Base-by-base conservation (phyloP, 2,329 filamentous ascomycete genomes). In the Pseudocercospora macadamiae region DNA sequence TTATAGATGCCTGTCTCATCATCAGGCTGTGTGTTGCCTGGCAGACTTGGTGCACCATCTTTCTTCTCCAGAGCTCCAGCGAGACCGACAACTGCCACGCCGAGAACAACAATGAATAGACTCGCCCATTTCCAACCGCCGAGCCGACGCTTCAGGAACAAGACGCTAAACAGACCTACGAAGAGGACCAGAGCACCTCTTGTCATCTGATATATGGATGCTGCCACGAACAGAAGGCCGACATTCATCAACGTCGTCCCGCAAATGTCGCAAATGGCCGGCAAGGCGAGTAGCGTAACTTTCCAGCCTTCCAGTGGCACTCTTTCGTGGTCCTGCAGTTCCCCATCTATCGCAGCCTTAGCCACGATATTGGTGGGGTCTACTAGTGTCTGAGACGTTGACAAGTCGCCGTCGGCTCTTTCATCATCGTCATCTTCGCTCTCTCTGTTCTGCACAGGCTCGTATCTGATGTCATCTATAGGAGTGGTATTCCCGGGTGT, bases 121-220 rank as follows among this genome's bases (percentile, higher is more conserved):
- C 91, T 90, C 58, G 90, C 79, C 95, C 95, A 99, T 75, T 99
- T 95, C 79, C 93, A 97, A n/a, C 89, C 73, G 61, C 87, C 85
- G 30, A 99, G 82, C 66, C 86, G 88, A 48, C 91, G 86, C 69
- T 86, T 88, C 57, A 99, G 80, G 75, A 99, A 97, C 10, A 96
- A 70, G 25, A 99, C 93, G 70, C 92, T 96, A 78, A 99, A 97
- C 0, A 97, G 79, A 0, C 95, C 95, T 18, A 99, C 95, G 68
- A 99, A 99, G 5, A 99, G 82, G 2, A 99, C 93, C 39, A 99
- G 82, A 0, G 95, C 95, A 7, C 95, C 95, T 59, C 95, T 83
- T 1, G 93, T 97, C 95, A 99, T 99, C 78, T 99, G 95, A 77
- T 97, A 99, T 71, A 99, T 97, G 61, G 91, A 96, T 1, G 95